phyloP scores from a whole-genome alignment of 2,329 filamentous ascomycete species.

The Neoascochyta sp. region DNA sequence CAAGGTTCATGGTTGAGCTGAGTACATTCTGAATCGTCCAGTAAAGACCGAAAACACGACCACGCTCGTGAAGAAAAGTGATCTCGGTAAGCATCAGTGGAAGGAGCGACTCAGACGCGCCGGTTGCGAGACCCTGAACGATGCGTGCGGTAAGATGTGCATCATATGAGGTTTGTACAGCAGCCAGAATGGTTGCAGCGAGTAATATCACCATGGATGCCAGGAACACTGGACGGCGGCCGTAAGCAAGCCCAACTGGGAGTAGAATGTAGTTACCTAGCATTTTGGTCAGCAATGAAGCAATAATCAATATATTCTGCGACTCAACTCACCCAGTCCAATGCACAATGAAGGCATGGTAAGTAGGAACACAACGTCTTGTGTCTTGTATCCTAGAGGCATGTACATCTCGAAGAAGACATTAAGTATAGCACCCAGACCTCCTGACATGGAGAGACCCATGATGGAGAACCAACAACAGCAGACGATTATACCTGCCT shows the following conservation, averaged over 20 bases:
- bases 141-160: neutral
- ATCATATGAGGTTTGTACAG: neutral
- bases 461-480: neutral
- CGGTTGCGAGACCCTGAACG: slow-evolving; percentile 1
- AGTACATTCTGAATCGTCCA: slow-evolving; percentile 1
- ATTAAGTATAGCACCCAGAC: neutral
- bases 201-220: neutral
- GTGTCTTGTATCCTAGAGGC: neutral
- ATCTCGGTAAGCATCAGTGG: slow-evolving; percentile 2
- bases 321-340: neutral
- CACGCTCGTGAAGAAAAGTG: slow-evolving; percentile 3
- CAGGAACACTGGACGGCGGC: slow-evolving; percentile 2
- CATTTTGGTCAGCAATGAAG: neutral
- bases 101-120: slow-evolving; percentile 1
- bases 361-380: neutral
- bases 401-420: neutral
- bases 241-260: neutral
- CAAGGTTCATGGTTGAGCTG: neutral
- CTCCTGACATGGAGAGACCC: neutral
- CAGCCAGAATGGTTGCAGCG: slow-evolving; percentile 1
- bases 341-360: neutral
- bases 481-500: neutral
- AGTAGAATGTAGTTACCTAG: slow-evolving; percentile 1
- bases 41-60: slow-evolving; percentile 2
- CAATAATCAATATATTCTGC: neutral